Evolutionary conservation across 345 rosid genomes (phyloP).

Genomic region (thale cress (Arabidopsis thaliana)): DNA sequence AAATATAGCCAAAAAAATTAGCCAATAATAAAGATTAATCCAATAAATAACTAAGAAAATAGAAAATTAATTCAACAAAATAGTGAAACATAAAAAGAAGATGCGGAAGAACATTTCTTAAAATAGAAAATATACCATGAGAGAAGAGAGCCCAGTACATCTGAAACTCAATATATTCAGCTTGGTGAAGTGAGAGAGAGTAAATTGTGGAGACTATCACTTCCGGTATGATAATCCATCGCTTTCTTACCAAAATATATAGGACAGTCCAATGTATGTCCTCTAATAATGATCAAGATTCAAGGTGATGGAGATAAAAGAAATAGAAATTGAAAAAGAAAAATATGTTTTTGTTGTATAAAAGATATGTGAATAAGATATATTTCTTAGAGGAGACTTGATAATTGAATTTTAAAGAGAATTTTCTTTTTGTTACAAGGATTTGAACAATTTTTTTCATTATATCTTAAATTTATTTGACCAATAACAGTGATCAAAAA

Average conservation of each 20-base stretch:
- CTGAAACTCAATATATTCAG: slow-evolving; percentile 7
- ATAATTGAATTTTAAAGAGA: background rate
- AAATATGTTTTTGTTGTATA: background rate
- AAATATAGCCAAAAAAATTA: background rate
- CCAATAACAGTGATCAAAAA: too few relatives aligned
- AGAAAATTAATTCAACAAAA: background rate
- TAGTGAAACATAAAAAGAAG: background rate
- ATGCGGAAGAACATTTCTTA: background rate
- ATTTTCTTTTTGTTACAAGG: background rate
- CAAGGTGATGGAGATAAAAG: background rate
- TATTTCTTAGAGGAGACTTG: background rate
- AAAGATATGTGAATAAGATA: background rate
- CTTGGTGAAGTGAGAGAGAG: background rate
- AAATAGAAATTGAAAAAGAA: background rate
- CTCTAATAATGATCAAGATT: background rate
- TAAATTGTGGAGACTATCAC: slow-evolving; percentile 5
- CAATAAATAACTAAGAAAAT: background rate
- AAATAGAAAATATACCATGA: slow-evolving; percentile 5
- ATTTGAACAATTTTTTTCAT: background rate
- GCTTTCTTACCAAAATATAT: slow-evolving; percentile 29
- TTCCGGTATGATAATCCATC: slow-evolving; percentile 11
- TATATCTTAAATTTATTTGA: too few relatives aligned
- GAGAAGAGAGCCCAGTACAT: slow-evolving; percentile 17
- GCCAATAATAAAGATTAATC: background rate
- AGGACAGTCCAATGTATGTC: background rate